phyloP scores from a whole-genome alignment of 2,329 filamentous ascomycete species.

The Paraphaeosphaeria sporulosa region DNA sequence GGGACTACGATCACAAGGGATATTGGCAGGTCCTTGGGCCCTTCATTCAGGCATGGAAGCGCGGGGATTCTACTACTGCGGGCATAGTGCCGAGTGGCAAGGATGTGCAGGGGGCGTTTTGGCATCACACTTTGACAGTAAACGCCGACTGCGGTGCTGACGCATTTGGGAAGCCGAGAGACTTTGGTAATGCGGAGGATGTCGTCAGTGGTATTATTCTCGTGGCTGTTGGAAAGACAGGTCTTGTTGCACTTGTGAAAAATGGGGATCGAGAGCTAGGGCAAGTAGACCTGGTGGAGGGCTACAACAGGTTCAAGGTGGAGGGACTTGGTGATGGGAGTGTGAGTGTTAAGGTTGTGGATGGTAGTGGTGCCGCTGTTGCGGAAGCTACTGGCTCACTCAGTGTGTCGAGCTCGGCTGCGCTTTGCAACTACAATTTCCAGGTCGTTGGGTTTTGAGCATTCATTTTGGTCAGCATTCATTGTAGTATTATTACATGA shows the following conservation, averaged over 20 bases:
- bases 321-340: slow-evolving; percentile 26
- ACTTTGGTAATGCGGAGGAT: slow-evolving; percentile 21
- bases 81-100: slow-evolving; percentile 31
- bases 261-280: slow-evolving; percentile 25
- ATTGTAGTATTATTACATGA: too few relatives aligned
- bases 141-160: slow-evolving; percentile 52
- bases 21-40: slow-evolving; percentile 46
- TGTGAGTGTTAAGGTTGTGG: slow-evolving; percentile 32
- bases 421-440: slow-evolving; percentile 29
- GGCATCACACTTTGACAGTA: slow-evolving; percentile 31
- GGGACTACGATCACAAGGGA: slow-evolving; percentile 45
- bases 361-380: slow-evolving; percentile 27
- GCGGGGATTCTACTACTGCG: slow-evolving; percentile 31
- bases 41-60: slow-evolving; percentile 50
- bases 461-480: neutral
- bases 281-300: slow-evolving; percentile 15
- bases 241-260: slow-evolving; percentile 29
- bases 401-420: slow-evolving; percentile 15
- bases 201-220: slow-evolving; percentile 33
- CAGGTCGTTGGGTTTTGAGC: slow-evolving; percentile 18
- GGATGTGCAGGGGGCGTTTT: slow-evolving; percentile 27
- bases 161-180: slow-evolving; percentile 47
- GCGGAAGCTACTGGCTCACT: slow-evolving; percentile 21
- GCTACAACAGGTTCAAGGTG: slow-evolving; percentile 34
- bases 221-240: slow-evolving; percentile 25